These are phyloP conservation scores for Aspergillus fischeri DNA, from an alignment of 2,329 filamentous ascomycete species.

Conservation along the genomic window DNA sequence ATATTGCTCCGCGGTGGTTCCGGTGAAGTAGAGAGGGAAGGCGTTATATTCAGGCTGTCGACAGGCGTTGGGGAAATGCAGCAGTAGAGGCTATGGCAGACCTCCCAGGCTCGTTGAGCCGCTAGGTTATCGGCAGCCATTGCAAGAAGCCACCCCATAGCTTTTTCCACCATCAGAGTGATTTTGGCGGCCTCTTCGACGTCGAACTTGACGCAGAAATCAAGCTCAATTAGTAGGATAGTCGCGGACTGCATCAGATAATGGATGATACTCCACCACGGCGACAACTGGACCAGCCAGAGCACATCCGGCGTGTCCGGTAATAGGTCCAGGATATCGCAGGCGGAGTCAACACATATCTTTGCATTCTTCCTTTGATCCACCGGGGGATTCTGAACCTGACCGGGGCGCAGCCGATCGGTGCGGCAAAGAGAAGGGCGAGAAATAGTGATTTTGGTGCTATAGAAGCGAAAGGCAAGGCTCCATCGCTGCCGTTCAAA, in stretches of 20 bases:
- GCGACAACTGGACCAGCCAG: not conserved
- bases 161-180: not conserved
- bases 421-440: not conserved
- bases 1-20: not conserved
- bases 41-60: not conserved
- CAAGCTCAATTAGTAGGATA: not conserved
- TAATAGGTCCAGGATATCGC: not conserved
- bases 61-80: not conserved
- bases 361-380: not conserved
- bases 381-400: not conserved
- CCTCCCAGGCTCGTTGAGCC: not conserved
- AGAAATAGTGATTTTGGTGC: not conserved
- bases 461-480: constrained; percentile 1
- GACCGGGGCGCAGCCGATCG: not conserved
- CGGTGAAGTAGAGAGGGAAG: not conserved
- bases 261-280: not conserved
- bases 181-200: not conserved
- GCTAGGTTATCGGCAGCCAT: not conserved
- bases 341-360: not conserved
- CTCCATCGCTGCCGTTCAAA: not conserved
- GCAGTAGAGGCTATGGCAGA: not conserved
- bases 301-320: not conserved
- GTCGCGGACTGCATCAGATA: not conserved
- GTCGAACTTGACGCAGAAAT: not conserved
- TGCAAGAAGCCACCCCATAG: not conserved